Evolutionary conservation across 495 filamentous ascomycete genomes (phyloP).

Genomic region (Pyronema omphalodes): DNA sequence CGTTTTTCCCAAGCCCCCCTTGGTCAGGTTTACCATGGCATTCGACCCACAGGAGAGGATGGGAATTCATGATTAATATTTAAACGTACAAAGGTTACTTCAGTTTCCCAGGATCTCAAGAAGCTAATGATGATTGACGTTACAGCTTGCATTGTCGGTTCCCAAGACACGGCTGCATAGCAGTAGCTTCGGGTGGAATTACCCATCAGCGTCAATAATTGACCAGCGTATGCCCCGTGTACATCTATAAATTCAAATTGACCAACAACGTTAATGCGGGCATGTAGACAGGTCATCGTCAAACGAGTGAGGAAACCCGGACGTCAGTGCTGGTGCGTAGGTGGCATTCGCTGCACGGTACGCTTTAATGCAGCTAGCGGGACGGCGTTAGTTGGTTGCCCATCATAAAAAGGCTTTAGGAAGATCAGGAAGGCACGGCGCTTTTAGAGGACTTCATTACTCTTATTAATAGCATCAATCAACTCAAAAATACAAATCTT

Average conservation of each 20-base stretch:
- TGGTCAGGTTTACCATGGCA: background rate
- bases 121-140: background rate
- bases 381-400: background rate
- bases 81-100: background rate
- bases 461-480: too few relatives aligned
- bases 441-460: too few relatives aligned
- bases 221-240: background rate
- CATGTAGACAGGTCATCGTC: background rate
- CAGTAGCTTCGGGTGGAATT: background rate
- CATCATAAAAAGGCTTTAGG: too few relatives aligned
- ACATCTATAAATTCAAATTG: background rate
- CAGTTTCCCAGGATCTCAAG: background rate
- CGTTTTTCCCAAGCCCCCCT: too few relatives aligned
- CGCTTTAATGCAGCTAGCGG: background rate
- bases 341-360: background rate
- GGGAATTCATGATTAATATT: background rate
- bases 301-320: background rate
- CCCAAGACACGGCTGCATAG: background rate
- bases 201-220: background rate
- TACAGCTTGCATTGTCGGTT: background rate
- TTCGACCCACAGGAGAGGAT: background rate
- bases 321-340: background rate
- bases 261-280: background rate
- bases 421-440: too few relatives aligned
- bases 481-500: too few relatives aligned